Evolutionary conservation across 2,329 filamentous ascomycete species (phyloP).

Genomic region (Fusarium coicis): DNA sequence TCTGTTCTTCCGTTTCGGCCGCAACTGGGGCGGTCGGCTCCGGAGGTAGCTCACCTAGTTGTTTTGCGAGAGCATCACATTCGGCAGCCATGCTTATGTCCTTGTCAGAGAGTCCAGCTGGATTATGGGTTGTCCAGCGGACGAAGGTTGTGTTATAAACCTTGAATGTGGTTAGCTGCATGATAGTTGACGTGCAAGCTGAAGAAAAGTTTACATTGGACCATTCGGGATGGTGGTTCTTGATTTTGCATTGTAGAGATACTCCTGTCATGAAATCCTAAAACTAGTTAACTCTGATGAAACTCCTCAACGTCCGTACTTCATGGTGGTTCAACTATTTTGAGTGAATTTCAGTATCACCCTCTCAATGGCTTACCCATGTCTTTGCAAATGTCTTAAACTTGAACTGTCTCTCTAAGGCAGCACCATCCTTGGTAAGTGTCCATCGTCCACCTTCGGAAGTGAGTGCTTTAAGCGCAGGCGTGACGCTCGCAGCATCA

Average conservation of each 20-base stretch:
- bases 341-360: background rate
- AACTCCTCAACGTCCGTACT: background rate
- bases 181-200: background rate
- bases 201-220: constrained; percentile 65
- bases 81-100: constrained; percentile 70
- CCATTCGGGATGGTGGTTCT: constrained; percentile 81
- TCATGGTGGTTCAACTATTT: background rate
- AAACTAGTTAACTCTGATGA: constrained; percentile 3
- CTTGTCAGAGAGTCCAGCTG: constrained; percentile 70
- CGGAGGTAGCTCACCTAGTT: constrained; percentile 64
- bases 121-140: constrained; percentile 78
- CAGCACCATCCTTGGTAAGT: constrained; percentile 61
- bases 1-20: constrained; percentile 37
- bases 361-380: constrained; percentile 60
- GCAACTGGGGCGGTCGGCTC: constrained; percentile 39
- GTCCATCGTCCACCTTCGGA: constrained; percentile 59
- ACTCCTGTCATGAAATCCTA: constrained; percentile 82
- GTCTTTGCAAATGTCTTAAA: constrained; percentile 75
- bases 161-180: constrained; percentile 50
- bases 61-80: constrained; percentile 68
- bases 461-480: constrained; percentile 52
- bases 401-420: constrained; percentile 68
- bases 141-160: constrained; percentile 77
- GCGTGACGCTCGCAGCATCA: constrained; percentile 52
- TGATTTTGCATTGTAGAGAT: constrained; percentile 72